Evolutionary conservation across 176 grass and related monocot genomes (phyloP), one percentile per base, ranked within the genome.

Genomic region (Elymus sibiricus): DNA sequence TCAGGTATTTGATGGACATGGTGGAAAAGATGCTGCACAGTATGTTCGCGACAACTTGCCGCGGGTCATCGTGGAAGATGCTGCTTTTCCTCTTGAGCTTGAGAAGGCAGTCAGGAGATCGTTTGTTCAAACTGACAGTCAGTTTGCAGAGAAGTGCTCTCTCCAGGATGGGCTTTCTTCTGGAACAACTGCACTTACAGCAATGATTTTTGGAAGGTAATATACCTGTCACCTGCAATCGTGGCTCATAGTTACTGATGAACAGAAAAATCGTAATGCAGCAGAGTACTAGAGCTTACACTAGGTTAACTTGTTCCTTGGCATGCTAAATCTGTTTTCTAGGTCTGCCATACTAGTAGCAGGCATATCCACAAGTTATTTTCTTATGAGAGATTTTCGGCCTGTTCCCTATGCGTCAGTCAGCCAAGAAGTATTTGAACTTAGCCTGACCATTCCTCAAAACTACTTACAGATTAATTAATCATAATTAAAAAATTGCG

Each of bases 11-110:
- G 97, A 99, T 87, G 97, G 97, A 15, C 97, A 99, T 87, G 89
- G 82, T 84, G 97, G 97, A 82, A 99, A 99, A 96, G 88, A 90
- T 69, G 97, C 97, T 17, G 94, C 97, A 2, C 90, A 88, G 60
- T 99, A 94, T 80, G 94, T 99, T n/a, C 88, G 97, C 37, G 94
- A 99, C 79, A 99, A 96, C 71, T 90, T 99, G 76, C 97, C 97
- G 3, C 93, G 94, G 32, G 61, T 99, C 75, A 96, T 99, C 0
- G 90, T 92, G 43, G 90, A 99, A 88, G 97, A 99, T 90, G 89
- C 88, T 61, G 94, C 90, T 63, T 96, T 99, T 79, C 97, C 97
- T 87, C 86, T 99, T 19, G 87, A 99, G 63, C 86, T 99, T 64
- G 97, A 99, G 79, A 96, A 90, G 63, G 94, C 91, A 0, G 88